phyloP scores from a whole-genome alignment of 192 early-diverging fungal species.

The Linnemannia schmuckeri region DNA sequence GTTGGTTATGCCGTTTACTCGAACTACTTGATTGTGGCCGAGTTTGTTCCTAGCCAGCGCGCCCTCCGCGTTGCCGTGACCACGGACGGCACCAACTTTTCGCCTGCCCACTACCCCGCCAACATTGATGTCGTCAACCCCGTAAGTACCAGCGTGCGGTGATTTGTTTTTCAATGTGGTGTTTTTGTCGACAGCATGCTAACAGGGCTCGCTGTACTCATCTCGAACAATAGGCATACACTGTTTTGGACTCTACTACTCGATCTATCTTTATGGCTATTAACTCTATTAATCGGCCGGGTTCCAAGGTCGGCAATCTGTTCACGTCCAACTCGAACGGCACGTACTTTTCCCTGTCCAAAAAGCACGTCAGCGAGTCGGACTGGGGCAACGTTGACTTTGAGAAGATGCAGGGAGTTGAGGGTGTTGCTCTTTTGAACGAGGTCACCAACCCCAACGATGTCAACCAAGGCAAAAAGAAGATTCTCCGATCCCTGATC shows the following conservation, averaged over 20 bases:
- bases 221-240: conserved; percentile 68
- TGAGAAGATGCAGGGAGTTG: conserved; percentile 90
- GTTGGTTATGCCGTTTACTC: conserved; percentile 85
- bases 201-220: neutral
- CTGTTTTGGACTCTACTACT: conserved; percentile 76
- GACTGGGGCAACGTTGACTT: conserved; percentile 88
- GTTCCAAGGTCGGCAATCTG: conserved; percentile 84
- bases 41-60: conserved; percentile 53
- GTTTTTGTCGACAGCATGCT: neutral
- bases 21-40: conserved; percentile 85
- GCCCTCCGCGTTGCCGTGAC: conserved; percentile 76
- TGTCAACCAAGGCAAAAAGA: conserved; percentile 65
- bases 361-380: conserved; percentile 82
- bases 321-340: conserved; percentile 94
- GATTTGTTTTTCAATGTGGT: neutral
- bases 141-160: conserved; percentile 11
- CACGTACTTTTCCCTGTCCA: conserved; percentile 79
- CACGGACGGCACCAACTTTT: conserved; percentile 77
- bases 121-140: conserved; percentile 68
- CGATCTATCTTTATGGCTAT: conserved; percentile 77
- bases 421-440: conserved; percentile 90
- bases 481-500: conserved; percentile 76
- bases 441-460: conserved; percentile 76
- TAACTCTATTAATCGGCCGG: conserved; percentile 63
- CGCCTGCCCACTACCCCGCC: conserved; percentile 83